Percentiles rank a stretch among this genome's conserved stretches.
Conservation (phyloP, 192 early-diverging fungal species). For the Mortierella hygrophila region DNA sequence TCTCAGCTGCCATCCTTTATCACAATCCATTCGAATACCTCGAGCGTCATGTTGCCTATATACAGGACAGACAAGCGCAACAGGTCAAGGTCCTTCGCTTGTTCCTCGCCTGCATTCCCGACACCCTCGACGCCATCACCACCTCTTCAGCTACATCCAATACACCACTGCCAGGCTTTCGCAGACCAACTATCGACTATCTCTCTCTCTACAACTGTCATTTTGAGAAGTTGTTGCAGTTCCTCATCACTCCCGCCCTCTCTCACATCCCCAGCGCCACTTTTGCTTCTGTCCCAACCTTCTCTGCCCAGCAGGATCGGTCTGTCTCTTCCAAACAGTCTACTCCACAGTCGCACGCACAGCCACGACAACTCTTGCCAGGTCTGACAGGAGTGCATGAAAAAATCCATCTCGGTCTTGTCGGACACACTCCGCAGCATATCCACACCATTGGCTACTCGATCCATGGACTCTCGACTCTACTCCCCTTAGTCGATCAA, state of each 20-base stretch:
- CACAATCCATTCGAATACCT: conserved; percentile 15
- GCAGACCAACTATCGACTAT: conserved; percentile 22
- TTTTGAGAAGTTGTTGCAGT: conserved; percentile 18
- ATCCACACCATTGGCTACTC: conserved; percentile 24
- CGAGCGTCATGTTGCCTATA: not conserved
- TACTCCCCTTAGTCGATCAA: not conserved
- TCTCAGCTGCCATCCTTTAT: conserved; percentile 19
- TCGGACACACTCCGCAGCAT: conserved; percentile 17
- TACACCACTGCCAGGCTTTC: not conserved
- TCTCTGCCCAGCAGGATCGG: not conserved
- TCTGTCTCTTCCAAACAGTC: not conserved
- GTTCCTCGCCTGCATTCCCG: conserved; percentile 10
- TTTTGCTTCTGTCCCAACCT: not conserved
- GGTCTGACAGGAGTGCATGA: not conserved
- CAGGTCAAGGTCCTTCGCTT: conserved; percentile 10
- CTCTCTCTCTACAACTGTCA: conserved; percentile 21
- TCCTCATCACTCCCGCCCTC: not conserved
- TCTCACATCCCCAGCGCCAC: not conserved
- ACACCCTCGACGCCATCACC: conserved; percentile 5
- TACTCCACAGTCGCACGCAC: not conserved
- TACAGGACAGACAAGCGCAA: not conserved
- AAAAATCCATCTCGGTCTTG: conserved; percentile 1
- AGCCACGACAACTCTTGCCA: not conserved
- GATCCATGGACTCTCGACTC: conserved; percentile 5
- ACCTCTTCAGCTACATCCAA: not conserved